Conservation (phyloP, 1,284 basidiomycete species). For the Grifola frondosa region DNA sequence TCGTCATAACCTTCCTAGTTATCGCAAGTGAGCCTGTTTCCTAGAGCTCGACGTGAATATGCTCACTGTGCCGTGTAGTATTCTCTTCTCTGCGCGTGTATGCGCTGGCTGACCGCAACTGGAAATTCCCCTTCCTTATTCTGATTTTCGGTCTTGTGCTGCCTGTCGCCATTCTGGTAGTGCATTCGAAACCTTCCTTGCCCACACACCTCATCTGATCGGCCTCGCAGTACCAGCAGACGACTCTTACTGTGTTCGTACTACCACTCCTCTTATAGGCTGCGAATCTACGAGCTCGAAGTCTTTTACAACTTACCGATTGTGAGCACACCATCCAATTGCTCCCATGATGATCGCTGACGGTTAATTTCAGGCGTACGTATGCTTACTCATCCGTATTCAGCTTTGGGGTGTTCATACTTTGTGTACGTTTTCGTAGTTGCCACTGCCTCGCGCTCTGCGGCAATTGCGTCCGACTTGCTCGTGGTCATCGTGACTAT, state of each 20-base stretch:
- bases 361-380: no score
- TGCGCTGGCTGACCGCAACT: slow-evolving; percentile 7
- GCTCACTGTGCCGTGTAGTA: neutral
- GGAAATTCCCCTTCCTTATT: slow-evolving; percentile 1
- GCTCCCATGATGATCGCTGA: neutral
- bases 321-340: slow-evolving; percentile 3
- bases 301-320: neutral
- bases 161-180: neutral
- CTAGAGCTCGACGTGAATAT: no score
- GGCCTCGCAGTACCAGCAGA: neutral
- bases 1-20: slow-evolving; percentile 1
- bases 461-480: slow-evolving; percentile 3
- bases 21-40: slow-evolving; percentile 4
- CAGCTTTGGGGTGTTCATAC: no score
- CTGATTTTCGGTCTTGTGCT: neutral
- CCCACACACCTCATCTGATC: no score
- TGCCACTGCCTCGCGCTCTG: neutral
- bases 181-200: neutral
- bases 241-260: neutral
- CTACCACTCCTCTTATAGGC: neutral
- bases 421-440: neutral
- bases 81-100: slow-evolving; percentile 10
- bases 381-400: neutral
- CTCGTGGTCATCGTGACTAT: slow-evolving; percentile 6
- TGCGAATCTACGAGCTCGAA: neutral